phyloP scores from a whole-genome alignment of 2,329 filamentous ascomycete species.

The Sodiomyces alkalinus region DNA sequence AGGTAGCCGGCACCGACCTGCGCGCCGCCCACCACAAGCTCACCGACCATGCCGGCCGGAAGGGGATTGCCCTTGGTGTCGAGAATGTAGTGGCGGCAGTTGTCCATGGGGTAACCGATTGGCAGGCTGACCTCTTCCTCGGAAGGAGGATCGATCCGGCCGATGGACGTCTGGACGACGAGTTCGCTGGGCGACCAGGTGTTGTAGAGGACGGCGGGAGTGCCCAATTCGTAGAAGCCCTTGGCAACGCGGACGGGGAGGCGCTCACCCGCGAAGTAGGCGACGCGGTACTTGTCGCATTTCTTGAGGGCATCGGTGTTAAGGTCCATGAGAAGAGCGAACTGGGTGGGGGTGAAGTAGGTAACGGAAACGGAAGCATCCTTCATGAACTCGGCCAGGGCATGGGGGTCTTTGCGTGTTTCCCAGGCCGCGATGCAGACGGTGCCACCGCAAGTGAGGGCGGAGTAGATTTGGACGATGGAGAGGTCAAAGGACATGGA shows the following conservation, averaged over 20 bases:
- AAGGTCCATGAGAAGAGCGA: constrained; percentile 10
- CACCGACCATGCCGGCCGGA: constrained; percentile 21
- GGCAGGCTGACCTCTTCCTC: constrained; percentile 8
- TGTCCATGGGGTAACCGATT: constrained; percentile 12
- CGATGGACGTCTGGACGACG: constrained; percentile 11
- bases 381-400: constrained; percentile 12
- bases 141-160: constrained; percentile 7
- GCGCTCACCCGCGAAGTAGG: constrained; percentile 11
- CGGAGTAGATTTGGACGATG: constrained; percentile 11
- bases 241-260: constrained; percentile 10
- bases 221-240: constrained; percentile 11
- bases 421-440: constrained; percentile 11
- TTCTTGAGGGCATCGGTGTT: constrained; percentile 8
- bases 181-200: constrained; percentile 12
- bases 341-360: constrained; percentile 12
- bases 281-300: constrained; percentile 10
- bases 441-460: constrained; percentile 10
- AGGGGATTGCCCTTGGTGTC: constrained; percentile 14
- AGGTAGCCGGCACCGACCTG: constrained; percentile 27
- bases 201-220: constrained; percentile 10
- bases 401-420: constrained; percentile 11
- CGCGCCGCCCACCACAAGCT: constrained; percentile 25
- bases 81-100: constrained; percentile 23
- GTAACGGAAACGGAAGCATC: constrained; percentile 8
- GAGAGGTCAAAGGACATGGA: constrained; percentile 12